Percentiles rank a stretch among this genome's conserved stretches.
These are phyloP conservation scores for Colletotrichum zoysiae DNA, from an alignment of 2,329 filamentous ascomycete species.

Conservation along the genomic window DNA sequence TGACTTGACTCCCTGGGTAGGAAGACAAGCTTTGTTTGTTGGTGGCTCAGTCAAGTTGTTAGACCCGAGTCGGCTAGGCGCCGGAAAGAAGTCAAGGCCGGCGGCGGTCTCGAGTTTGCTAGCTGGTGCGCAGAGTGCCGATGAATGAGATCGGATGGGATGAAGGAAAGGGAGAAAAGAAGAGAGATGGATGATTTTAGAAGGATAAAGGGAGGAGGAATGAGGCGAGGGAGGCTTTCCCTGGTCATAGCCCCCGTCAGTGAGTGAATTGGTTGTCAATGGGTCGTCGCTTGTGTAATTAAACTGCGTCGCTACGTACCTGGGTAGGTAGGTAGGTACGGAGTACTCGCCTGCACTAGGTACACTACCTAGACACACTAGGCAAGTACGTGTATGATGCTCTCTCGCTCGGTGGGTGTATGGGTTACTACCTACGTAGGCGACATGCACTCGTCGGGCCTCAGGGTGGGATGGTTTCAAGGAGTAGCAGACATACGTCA, in stretches of 20 bases:
- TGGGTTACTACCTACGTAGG: background rate
- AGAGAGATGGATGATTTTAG: background rate
- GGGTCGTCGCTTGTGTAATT: conserved; percentile 8
- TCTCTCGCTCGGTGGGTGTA: too few species aligned
- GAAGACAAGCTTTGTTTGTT: background rate
- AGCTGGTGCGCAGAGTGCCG: background rate
- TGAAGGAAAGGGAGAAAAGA: background rate
- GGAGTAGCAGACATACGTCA: conserved; percentile 15
- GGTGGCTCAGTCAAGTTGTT: background rate
- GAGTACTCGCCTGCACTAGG: too few species aligned
- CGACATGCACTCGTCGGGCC: background rate
- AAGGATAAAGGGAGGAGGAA: background rate
- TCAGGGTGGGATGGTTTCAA: conserved; percentile 9
- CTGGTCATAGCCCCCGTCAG: background rate
- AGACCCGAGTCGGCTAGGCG: conserved; percentile 3
- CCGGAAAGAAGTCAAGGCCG: background rate
- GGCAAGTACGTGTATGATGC: too few species aligned
- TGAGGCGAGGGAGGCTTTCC: background rate
- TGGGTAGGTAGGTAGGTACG: background rate
- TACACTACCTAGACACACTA: too few species aligned
- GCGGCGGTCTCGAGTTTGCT: background rate
- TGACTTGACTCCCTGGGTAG: background rate
- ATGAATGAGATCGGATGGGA: background rate
- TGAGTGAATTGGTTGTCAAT: background rate
- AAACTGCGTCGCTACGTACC: background rate